Base-by-base conservation (phyloP, 2,329 filamentous ascomycete genomes). In the Ophiosphaerella narmari region DNA sequence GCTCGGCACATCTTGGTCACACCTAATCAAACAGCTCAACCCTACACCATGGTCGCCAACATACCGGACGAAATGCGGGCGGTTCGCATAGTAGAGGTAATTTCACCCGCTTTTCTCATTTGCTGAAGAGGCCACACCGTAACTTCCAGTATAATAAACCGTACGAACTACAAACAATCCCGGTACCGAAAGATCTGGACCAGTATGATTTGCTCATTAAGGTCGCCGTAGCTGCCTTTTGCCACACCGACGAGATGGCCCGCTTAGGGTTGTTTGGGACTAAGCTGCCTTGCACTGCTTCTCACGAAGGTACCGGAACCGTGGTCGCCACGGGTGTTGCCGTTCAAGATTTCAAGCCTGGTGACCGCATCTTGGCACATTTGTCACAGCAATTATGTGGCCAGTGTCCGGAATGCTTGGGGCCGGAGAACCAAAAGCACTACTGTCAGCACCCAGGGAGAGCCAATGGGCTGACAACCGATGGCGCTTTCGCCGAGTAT, bases 191-290 rank as follows among this genome's bases (percentile, higher is more conserved):
- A 7, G 48, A 67, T 13, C 77, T 84, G 13, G 66, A 70, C 4
- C 75, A 78, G 0, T 60, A 80, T 55, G 83, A 86, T 55, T 71
- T 87, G n/a, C 77, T 86, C 32, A 75, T 86, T 60, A 84, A 83
- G 65, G 74, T 84, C 43, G 82, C 81, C 46, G 82, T 82, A 13
- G 83, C 81, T 8, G 84, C 81, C 1, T 78, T 85, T 62, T 86
- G 84, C 72, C 84, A 87, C 72, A 86, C 84, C 1, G 84, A 86
- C 70, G 68, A 69, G 52, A 83, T 86, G 80, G 81, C 85, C 4
- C 59, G 62, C 6, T 60, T 73, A 2, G 83, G 83, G 40, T 67
- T 76, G 39, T 80, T 86, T 64, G 67, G 64, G 6, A 75, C 76
- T 0, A 47, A 66, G 3, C 72, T 86, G 1, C 83, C 83, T 0